Evolutionary conservation across 306 rosid genomes (phyloP).

Genomic region (Castanospermum australe): DNA sequence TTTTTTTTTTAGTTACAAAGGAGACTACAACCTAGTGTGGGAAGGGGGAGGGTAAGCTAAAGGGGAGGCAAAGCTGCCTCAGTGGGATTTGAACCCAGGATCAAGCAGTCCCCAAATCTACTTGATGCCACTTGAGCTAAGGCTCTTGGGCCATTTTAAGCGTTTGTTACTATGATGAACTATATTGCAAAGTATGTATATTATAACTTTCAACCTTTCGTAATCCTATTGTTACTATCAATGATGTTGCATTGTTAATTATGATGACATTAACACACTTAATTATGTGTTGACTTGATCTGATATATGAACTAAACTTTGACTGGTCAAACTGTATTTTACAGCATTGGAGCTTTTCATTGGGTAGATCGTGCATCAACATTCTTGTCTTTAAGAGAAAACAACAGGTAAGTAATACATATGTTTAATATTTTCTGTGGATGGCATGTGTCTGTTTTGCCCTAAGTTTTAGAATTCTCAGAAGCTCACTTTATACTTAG

Average conservation of each 20-base stretch:
- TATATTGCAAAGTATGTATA: background rate
- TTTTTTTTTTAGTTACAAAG: background rate
- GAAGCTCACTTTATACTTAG: constrained; percentile 12
- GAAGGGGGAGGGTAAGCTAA: no score
- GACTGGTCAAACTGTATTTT: constrained; percentile 22
- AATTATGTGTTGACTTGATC: background rate
- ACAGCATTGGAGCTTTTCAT: constrained; percentile 93
- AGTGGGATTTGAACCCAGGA: no score
- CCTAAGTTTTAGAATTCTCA: background rate
- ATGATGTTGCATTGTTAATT: background rate
- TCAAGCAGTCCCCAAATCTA: no score
- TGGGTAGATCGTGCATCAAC: constrained; percentile 88
- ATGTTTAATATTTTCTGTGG: constrained; percentile 15
- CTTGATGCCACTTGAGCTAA: no score
- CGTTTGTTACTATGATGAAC: no score
- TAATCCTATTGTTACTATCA: constrained; percentile 9
- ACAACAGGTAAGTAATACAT: constrained; percentile 49
- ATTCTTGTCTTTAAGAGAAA: constrained; percentile 49
- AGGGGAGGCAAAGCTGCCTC: no score
- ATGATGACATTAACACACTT: background rate
- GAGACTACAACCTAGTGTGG: no score
- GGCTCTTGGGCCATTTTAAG: no score
- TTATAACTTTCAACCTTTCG: background rate
- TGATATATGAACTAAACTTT: constrained; percentile 22
- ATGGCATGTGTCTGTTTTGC: background rate